Conservation (phyloP, 2,329 filamentous ascomycete species). For the Stagonosporopsis chrysanthemi region DNA sequence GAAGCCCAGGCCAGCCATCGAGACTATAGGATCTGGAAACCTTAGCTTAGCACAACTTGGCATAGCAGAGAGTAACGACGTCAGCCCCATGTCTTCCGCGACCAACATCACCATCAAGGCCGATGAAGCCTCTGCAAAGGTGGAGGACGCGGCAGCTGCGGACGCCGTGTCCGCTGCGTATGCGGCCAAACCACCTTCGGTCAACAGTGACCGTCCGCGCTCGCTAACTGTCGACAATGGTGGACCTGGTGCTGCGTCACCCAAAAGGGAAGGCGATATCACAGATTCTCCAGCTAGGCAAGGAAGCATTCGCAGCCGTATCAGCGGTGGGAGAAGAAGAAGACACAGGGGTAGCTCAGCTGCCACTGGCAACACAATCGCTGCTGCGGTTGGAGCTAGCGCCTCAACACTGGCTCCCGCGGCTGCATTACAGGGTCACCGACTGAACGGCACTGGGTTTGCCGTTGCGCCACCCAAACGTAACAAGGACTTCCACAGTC, state of each 20-base stretch:
- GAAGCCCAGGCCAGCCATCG: constrained; percentile 74
- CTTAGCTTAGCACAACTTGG: constrained; percentile 89
- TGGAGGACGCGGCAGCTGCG: constrained; percentile 66
- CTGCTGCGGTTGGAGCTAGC: constrained; percentile 74
- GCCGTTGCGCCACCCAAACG: constrained; percentile 95
- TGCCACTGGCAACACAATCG: constrained; percentile 70
- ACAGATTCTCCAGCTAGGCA: constrained; percentile 66
- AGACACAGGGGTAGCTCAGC: constrained; percentile 84
- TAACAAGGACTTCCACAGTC: constrained; percentile 90
- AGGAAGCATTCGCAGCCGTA: constrained; percentile 60
- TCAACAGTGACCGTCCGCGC: constrained; percentile 47
- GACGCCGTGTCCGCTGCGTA: constrained; percentile 69
- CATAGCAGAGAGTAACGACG: constrained; percentile 69
- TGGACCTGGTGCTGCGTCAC: constrained; percentile 38
- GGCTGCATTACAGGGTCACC: constrained; percentile 67
- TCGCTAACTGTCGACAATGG: constrained; percentile 51
- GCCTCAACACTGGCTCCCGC: constrained; percentile 74
- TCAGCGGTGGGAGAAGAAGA: constrained; percentile 62
- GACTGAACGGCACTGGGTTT: constrained; percentile 92
- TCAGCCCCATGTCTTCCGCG: constrained; percentile 65
- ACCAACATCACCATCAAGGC: constrained; percentile 61
- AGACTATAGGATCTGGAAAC: constrained; percentile 88
- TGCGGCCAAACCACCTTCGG: constrained; percentile 48
- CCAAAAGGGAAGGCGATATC: constrained; percentile 71
- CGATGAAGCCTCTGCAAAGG: constrained; percentile 64